Percentiles rank a stretch among this genome's conserved stretches.
These are phyloP conservation scores for Cyathus striatus DNA, from an alignment of 768 basidiomycete species.

Conservation along the genomic window DNA sequence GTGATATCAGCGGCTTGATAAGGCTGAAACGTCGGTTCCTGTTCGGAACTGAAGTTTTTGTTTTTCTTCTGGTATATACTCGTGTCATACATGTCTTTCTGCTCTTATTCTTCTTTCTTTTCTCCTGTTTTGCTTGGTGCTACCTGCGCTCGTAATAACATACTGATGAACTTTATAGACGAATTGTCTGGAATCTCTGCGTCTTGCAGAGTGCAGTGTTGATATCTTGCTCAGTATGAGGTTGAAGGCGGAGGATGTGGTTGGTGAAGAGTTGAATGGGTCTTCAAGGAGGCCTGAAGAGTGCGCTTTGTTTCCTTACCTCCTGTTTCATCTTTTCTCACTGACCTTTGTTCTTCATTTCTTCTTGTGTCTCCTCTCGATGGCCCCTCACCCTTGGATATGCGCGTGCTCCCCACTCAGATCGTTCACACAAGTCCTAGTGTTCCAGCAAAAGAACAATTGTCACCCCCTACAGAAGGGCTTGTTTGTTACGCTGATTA, in stretches of 20 bases:
- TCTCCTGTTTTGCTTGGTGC: no score
- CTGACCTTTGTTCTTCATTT: no score
- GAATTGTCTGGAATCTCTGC: conserved; percentile 64
- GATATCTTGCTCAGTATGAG: conserved; percentile 60
- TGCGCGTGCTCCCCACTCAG: conserved; percentile 14
- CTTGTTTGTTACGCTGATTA: conserved; percentile 70
- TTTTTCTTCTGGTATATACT: no score
- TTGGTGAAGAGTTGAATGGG: conserved; percentile 40
- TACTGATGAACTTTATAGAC: no score
- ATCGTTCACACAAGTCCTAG: conserved; percentile 37
- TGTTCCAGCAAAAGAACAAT: conserved; percentile 53
- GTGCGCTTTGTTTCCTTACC: conserved; percentile 26
- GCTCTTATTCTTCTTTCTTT: no score
- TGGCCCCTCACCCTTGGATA: no score
- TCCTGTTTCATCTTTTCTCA: neutral
- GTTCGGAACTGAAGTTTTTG: no score
- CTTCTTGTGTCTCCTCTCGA: no score
- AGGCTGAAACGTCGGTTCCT: no score
- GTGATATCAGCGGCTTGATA: no score
- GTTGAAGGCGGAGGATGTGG: conserved; percentile 52
- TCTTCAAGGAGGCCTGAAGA: conserved; percentile 49
- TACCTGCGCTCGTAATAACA: no score
- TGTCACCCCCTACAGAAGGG: conserved; percentile 75
- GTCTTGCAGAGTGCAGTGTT: conserved; percentile 70
- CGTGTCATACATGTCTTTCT: no score